Percentiles rank a stretch among this genome's conserved stretches.
Evolutionary conservation across 805 yeast genomes (phyloP).

Genomic region (Saccharomyces jurei): DNA sequence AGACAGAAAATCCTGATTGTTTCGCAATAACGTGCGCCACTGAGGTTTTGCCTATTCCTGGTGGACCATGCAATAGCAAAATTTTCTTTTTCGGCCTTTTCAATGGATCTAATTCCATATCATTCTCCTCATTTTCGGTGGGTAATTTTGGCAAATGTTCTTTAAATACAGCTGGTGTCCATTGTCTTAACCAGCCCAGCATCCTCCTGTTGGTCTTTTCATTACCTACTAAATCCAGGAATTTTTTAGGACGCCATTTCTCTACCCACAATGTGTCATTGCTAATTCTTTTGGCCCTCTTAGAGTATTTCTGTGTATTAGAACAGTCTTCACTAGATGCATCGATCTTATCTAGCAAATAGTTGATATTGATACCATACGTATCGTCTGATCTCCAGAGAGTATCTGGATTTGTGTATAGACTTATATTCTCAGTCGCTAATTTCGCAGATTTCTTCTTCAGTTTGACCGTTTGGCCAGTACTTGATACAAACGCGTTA

Average conservation of each 20-base stretch:
- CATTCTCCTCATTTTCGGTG: constrained; percentile 3
- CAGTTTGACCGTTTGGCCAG: constrained; percentile 9
- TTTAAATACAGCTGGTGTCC: constrained; percentile 55
- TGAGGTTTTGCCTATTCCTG: constrained; percentile 89
- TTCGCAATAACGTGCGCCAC: constrained; percentile 77
- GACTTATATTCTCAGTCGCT: background rate
- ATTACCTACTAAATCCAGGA: constrained; percentile 61
- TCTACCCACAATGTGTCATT: constrained; percentile 42
- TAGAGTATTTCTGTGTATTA: background rate
- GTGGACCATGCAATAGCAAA: constrained; percentile 78
- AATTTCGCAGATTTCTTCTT: constrained; percentile 2
- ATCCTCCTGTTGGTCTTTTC: constrained; percentile 54
- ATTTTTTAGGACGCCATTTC: constrained; percentile 58
- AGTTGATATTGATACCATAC: constrained; percentile 35
- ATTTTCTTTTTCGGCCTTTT: constrained; percentile 56
- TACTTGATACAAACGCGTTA: constrained; percentile 8
- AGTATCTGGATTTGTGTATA: background rate
- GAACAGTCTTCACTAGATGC: constrained; percentile 5
- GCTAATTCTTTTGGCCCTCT: background rate
- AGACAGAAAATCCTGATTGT: constrained; percentile 70
- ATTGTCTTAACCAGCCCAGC: constrained; percentile 55
- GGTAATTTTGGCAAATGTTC: constrained; percentile 31
- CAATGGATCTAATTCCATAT: constrained; percentile 37
- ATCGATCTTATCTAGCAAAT: constrained; percentile 30
- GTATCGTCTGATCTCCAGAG: constrained; percentile 24